phyloP scores from a whole-genome alignment of 176 grass and related monocot species.

The Pharus latifolius region DNA sequence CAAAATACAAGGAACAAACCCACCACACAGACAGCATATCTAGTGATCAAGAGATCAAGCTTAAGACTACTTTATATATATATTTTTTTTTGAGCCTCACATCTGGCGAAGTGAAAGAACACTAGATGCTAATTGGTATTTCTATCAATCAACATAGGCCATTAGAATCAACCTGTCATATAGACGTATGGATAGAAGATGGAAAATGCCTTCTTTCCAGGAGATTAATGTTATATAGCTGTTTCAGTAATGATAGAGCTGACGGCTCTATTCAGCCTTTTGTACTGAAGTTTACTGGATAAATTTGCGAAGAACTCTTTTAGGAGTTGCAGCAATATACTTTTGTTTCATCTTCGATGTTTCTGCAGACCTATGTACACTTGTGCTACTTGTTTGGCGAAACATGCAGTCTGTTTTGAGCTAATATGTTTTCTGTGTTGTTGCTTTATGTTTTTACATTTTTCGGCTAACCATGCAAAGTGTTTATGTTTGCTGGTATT shows the following conservation, averaged over 20 bases:
- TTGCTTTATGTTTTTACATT: too few relatives aligned
- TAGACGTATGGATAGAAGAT: not conserved
- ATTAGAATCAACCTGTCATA: not conserved
- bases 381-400: too few relatives aligned
- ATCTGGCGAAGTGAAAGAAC: conserved; percentile 3
- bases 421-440: too few relatives aligned
- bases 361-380: too few relatives aligned
- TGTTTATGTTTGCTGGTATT: not conserved
- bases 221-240: not conserved
- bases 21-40: too few relatives aligned
- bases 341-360: not conserved
- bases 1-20: too few relatives aligned
- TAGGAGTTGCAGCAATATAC: not conserved
- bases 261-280: not conserved
- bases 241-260: not conserved
- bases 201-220: not conserved
- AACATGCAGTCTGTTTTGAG: too few relatives aligned
- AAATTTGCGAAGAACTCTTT: not conserved
- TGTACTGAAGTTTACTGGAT: not conserved
- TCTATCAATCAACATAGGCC: not conserved
- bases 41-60: not conserved
- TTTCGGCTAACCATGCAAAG: not conserved
- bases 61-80: too few relatives aligned
- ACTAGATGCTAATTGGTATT: not conserved
- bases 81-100: not conserved